A percentile compares a stretch with the other conserved stretches of the same genome.
These are phyloP conservation scores for Trametes hirsuta DNA, from an alignment of 1,284 basidiomycete genomes.

Conservation along the genomic window DNA sequence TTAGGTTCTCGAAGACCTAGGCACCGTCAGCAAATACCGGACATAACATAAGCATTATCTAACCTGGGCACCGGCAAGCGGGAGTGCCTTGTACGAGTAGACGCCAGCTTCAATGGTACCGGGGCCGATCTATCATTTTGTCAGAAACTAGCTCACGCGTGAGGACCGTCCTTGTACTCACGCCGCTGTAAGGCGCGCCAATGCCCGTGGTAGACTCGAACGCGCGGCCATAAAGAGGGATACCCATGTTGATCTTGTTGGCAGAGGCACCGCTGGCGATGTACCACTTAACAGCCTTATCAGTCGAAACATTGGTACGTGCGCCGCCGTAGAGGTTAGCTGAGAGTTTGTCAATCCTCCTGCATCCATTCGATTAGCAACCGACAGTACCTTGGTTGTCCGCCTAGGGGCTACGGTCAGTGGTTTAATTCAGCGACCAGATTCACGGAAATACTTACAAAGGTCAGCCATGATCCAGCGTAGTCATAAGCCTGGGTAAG, in stretches of 20 bases:
- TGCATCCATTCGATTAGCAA: not conserved
- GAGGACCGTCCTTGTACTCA: constrained; percentile 30
- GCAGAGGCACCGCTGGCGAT: constrained; percentile 67
- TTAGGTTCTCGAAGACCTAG: constrained; percentile 68
- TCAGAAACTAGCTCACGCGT: no score
- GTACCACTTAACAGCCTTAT: constrained; percentile 73
- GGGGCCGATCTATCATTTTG: constrained; percentile 62
- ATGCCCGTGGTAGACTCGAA: constrained; percentile 82
- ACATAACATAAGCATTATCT: not conserved
- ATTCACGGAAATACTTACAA: constrained; percentile 28
- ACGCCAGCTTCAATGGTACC: constrained; percentile 72
- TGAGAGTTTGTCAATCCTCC: not conserved
- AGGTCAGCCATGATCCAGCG: constrained; percentile 70
- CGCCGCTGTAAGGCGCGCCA: constrained; percentile 74
- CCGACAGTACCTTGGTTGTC: constrained; percentile 63
- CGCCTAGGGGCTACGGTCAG: constrained; percentile 31
- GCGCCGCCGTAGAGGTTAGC: constrained; percentile 80
- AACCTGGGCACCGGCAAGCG: constrained; percentile 48
- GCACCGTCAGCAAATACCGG: constrained; percentile 8
- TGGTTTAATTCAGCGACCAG: no score
- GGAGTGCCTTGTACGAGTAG: constrained; percentile 80
- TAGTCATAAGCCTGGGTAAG: constrained; percentile 72
- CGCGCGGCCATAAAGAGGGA: constrained; percentile 85
- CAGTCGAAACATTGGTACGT: constrained; percentile 69
- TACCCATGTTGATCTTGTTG: constrained; percentile 82